Evolutionary conservation across 139 green algal species (phyloP).

Genomic region (Asterochloris erici): DNA sequence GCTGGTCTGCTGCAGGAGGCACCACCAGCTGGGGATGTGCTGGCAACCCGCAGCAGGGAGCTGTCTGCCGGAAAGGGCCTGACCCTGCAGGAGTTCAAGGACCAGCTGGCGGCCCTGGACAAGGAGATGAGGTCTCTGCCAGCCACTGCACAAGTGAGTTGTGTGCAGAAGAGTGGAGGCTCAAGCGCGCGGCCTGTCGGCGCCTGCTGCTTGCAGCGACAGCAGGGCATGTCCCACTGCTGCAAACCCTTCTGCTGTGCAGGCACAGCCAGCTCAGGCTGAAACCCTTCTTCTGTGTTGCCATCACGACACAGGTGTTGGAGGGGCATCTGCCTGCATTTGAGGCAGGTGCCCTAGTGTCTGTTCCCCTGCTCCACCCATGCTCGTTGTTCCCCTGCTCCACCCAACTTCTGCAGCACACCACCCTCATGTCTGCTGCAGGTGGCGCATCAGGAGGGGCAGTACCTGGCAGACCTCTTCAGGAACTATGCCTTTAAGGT

Average conservation of each 20-base stretch:
- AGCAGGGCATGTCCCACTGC: too few relatives aligned
- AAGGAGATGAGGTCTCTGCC: conserved; percentile 65
- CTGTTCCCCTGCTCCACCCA: not conserved
- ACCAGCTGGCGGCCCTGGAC: conserved; percentile 67
- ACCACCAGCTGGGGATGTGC: not conserved
- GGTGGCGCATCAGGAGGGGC: conserved; percentile 54
- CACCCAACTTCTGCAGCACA: not conserved
- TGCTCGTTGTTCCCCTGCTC: not conserved
- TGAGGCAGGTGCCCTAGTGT: too few relatives aligned
- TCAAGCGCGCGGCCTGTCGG: too few relatives aligned
- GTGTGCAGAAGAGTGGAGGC: too few relatives aligned
- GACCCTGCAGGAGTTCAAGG: conserved; percentile 63
- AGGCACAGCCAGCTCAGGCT: not conserved
- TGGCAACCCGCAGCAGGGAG: not conserved
- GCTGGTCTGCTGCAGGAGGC: not conserved
- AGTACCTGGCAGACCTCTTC: conserved; percentile 43
- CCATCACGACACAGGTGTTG: too few relatives aligned
- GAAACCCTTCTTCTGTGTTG: too few relatives aligned
- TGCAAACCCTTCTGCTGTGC: not conserved
- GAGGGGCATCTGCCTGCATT: too few relatives aligned
- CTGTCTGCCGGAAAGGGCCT: conserved; percentile 6
- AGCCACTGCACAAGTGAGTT: conserved; percentile 68
- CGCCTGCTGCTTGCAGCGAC: too few relatives aligned
- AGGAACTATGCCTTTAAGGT: conserved; percentile 13
- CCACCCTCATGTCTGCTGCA: conserved; percentile 13